A percentile compares a stretch with the other conserved stretches of the same genome.
These are phyloP conservation scores for Scutellaria galericulata DNA, from an alignment of 257 asterid species.

Conservation along the genomic window DNA sequence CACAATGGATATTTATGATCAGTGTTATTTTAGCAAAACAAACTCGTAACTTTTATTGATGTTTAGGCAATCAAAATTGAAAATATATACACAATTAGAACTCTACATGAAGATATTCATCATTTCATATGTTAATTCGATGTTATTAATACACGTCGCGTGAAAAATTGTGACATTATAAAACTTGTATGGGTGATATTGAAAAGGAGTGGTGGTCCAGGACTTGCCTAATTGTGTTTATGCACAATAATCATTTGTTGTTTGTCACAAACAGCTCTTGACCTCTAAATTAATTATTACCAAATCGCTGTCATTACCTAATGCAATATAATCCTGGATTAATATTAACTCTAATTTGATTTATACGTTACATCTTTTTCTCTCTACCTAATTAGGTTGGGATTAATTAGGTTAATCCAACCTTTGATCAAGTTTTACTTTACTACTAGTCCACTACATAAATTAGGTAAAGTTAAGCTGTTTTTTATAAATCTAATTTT, in stretches of 20 bases:
- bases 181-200: too few relatives aligned
- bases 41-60: too few relatives aligned
- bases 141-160: too few relatives aligned
- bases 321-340: constrained; percentile 5
- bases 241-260: constrained; percentile 16
- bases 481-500: too few relatives aligned
- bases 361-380: constrained; percentile 33
- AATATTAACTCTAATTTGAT: constrained; percentile 16
- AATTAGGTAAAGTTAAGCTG: background rate
- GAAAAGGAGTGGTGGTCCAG: too few relatives aligned
- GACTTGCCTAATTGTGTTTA: constrained; percentile 26
- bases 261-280: background rate
- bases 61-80: too few relatives aligned
- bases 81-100: too few relatives aligned
- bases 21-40: too few relatives aligned
- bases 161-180: too few relatives aligned
- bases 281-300: constrained; percentile 29
- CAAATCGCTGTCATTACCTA: constrained; percentile 35
- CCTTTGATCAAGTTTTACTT: background rate
- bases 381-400: constrained; percentile 37
- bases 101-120: too few relatives aligned
- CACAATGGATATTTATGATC: too few relatives aligned
- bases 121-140: too few relatives aligned
- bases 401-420: constrained; percentile 38
- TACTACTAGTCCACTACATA: background rate